Evolutionary conservation across 2,329 filamentous ascomycete genomes (phyloP).

Genomic region (Trichoderma lentiforme): DNA sequence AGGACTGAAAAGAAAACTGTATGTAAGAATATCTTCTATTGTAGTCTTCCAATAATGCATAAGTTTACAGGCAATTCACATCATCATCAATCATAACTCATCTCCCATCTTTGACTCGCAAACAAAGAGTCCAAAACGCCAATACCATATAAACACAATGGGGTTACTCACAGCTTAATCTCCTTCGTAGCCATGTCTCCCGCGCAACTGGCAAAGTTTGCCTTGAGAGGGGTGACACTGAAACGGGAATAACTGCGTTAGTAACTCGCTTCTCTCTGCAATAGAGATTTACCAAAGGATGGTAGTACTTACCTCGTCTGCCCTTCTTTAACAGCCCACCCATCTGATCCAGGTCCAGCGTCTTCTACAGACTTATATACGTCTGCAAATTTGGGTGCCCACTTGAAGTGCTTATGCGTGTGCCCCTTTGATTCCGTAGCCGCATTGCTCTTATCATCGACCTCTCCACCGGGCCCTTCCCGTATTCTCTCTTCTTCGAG

Average conservation of each 20-base stretch:
- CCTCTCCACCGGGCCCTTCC: slow-evolving; percentile 55
- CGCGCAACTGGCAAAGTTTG: slow-evolving; percentile 81
- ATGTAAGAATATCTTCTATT: slow-evolving; percentile 40
- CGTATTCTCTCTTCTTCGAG: slow-evolving; percentile 71
- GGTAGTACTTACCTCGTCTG: slow-evolving; percentile 67
- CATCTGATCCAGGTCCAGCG: slow-evolving; percentile 78
- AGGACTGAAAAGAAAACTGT: slow-evolving; percentile 27
- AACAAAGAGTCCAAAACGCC: slow-evolving; percentile 25
- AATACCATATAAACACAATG: slow-evolving; percentile 18
- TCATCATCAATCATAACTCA: slow-evolving; percentile 22
- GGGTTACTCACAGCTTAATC: slow-evolving; percentile 73
- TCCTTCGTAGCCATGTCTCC: slow-evolving; percentile 64
- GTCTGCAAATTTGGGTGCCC: slow-evolving; percentile 83
- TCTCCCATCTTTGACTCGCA: slow-evolving; percentile 17
- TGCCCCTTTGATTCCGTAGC: slow-evolving; percentile 43
- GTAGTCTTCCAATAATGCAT: slow-evolving; percentile 19
- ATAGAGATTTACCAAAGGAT: not conserved
- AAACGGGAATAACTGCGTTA: slow-evolving; percentile 6
- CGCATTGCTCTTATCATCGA: slow-evolving; percentile 34
- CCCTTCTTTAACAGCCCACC: slow-evolving; percentile 86
- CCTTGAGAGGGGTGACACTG: slow-evolving; percentile 84
- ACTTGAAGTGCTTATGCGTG: slow-evolving; percentile 87
- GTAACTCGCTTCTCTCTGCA: not conserved
- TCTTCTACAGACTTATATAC: slow-evolving; percentile 85
- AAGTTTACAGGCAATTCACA: slow-evolving; percentile 27